A percentile compares a stretch with the other conserved stretches of the same genome.
phyloP scores from a whole-genome alignment of 805 yeast genomes.

The Candida sakaeoensis region DNA sequence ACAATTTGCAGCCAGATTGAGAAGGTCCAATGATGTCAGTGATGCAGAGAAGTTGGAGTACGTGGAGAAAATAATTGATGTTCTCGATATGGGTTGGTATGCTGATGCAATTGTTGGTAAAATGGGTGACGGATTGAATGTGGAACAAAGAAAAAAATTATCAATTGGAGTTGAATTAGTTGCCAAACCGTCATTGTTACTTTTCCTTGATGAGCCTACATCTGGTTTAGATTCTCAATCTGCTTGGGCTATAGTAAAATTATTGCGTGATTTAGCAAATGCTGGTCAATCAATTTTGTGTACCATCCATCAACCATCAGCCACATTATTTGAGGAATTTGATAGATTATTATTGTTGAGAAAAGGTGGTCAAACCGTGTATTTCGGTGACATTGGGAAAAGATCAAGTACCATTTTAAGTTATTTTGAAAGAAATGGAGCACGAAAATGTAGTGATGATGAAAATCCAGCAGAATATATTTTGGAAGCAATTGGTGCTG shows the following conservation, averaged over 20 bases:
- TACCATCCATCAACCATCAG: conserved; percentile 55
- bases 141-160: conserved; percentile 18
- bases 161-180: conserved; percentile 18
- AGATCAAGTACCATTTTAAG: conserved; percentile 17
- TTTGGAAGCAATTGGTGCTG: conserved; percentile 65
- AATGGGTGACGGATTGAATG: conserved; percentile 17
- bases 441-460: conserved; percentile 50
- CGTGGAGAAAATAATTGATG: conserved; percentile 16
- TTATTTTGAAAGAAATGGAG: conserved; percentile 31
- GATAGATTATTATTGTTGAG: conserved; percentile 27
- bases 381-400: conserved; percentile 22
- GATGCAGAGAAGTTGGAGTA: conserved; percentile 15
- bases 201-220: conserved; percentile 62
- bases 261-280: conserved; percentile 44
- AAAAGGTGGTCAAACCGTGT: conserved; percentile 26
- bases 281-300: conserved; percentile 65
- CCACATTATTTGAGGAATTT: conserved; percentile 40
- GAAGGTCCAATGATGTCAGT: conserved; percentile 50
- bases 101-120: conserved; percentile 17
- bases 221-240: conserved; percentile 59
- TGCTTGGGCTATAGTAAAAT: conserved; percentile 55
- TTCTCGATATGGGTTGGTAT: conserved; percentile 16
- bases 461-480: conserved; percentile 38
- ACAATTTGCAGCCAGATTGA: conserved; percentile 17
- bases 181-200: conserved; percentile 28